Evolutionary conservation across 1,139 yeast species (phyloP).

Genomic region (Taphrina flavorubra): DNA sequence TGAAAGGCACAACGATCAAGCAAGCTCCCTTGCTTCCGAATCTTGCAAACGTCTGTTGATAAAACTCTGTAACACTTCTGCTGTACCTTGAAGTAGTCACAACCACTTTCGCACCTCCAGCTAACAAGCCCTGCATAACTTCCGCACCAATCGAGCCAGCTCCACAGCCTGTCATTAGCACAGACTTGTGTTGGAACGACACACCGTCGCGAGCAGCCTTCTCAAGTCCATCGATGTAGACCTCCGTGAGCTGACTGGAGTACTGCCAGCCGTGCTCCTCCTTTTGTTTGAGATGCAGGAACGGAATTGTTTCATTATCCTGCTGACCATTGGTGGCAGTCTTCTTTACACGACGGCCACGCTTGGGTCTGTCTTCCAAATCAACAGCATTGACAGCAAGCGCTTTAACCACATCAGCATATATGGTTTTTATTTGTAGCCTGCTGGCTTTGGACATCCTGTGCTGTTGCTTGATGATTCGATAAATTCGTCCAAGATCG

Average conservation of each 20-base stretch:
- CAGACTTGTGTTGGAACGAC: conserved; percentile 84
- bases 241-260: conserved; percentile 75
- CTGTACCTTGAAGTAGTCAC: conserved; percentile 97
- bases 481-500: conserved; percentile 83
- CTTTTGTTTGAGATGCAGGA: conserved; percentile 84
- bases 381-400: conserved; percentile 54
- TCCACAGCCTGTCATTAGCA: conserved; percentile 97
- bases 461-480: conserved; percentile 65
- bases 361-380: conserved; percentile 37
- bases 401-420: conserved; percentile 75
- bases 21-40: conserved; percentile 91
- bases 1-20: conserved; percentile 94
- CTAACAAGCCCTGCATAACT: conserved; percentile 86
- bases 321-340: conserved; percentile 55
- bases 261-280: conserved; percentile 80
- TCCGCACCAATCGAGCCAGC: conserved; percentile 99
- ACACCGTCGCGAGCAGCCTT: conserved; percentile 90
- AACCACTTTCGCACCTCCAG: conserved; percentile 97
- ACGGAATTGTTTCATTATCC: conserved; percentile 76
- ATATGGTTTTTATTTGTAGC: conserved; percentile 77
- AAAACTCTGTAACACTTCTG: conserved; percentile 90
- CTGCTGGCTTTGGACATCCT: conserved; percentile 63
- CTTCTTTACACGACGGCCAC: conserved; percentile 36
- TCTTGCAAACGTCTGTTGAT: conserved; percentile 90
- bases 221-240: conserved; percentile 88